These are phyloP conservation scores for Penicillium thymicola DNA, from an alignment of 2,329 filamentous ascomycete species.

Conservation along the genomic window DNA sequence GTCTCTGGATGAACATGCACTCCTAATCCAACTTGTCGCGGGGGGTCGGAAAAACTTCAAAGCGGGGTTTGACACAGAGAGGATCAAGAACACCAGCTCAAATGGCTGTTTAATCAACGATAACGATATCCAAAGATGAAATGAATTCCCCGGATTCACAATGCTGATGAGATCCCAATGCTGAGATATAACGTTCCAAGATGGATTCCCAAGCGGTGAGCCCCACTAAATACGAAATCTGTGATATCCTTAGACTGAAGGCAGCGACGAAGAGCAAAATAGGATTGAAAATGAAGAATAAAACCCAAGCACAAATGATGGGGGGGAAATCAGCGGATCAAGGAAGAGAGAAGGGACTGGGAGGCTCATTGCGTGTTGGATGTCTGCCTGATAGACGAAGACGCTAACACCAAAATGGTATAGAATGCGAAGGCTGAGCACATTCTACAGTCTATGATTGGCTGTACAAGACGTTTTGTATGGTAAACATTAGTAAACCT, in stretches of 20 bases:
- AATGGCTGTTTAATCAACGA: neutral
- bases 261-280: neutral
- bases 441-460: conserved; percentile 12
- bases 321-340: conserved; percentile 11
- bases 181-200: neutral
- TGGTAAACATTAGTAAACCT: neutral
- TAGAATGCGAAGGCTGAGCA: conserved; percentile 22
- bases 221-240: conserved; percentile 10
- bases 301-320: conserved; percentile 3
- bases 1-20: conserved; percentile 1
- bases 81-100: neutral
- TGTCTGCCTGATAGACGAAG: conserved; percentile 42
- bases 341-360: conserved; percentile 24
- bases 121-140: neutral
- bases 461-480: neutral
- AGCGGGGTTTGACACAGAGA: neutral
- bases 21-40: neutral
- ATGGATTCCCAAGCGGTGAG: conserved; percentile 10
- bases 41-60: neutral
- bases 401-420: conserved; percentile 24
- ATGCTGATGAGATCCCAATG: neutral
- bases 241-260: conserved; percentile 1
- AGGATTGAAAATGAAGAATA: conserved; percentile 16
- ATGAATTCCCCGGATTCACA: neutral
- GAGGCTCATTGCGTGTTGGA: conserved; percentile 25